Evolutionary conservation across 176 grass and related monocot genomes (phyloP), one percentile per base, ranked within the genome.

Genomic region (Alloteropsis semialata): DNA sequence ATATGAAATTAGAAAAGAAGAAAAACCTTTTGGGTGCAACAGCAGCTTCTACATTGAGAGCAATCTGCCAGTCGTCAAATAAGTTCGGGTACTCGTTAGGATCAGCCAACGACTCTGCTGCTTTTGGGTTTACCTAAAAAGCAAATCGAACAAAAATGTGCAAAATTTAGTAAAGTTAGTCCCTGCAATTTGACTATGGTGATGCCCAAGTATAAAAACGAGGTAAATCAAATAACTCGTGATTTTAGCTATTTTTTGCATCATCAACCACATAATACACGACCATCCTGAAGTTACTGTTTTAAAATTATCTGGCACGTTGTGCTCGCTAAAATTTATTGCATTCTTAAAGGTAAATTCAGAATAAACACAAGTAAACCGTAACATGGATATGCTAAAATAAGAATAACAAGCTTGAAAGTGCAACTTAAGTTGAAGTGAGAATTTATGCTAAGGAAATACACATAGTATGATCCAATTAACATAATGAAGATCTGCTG

Each of bases 41-140:
- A 25, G 81, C 78, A 85, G 81, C 87, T 88, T 98, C 96, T 58
- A 93, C 93, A 84, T 82, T 87, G 56, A 98, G 87, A 87, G 96
- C 92, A 89, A 98, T 86, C 64, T 98, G 93, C 96, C 96, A 96
- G 84, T 98, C 89, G n/a, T 93, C 87, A 85, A 98, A 98, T 81
- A 98, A 81, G 87, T 92, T 95, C 32, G 96, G 91, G 74, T 96
- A 98, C 57, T 98, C 89, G 1, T 82, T 77, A 42, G 96, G 96
- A 88, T 98, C 89, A 74, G 96, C 96, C 80, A 98, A 84, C 18
- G 96, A 95, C 57, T 98, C 96, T 10, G 96, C 91, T 77, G 96
- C 96, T 88, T 96, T 98, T 60, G 89, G 85, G 69, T 96, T 98
- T 19, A 96, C 87, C 96, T 98, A 77, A 38, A 64, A 51, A 58